Base-by-base conservation (phyloP, 139 green algal genomes). In the Picochlorum sp. region DNA sequence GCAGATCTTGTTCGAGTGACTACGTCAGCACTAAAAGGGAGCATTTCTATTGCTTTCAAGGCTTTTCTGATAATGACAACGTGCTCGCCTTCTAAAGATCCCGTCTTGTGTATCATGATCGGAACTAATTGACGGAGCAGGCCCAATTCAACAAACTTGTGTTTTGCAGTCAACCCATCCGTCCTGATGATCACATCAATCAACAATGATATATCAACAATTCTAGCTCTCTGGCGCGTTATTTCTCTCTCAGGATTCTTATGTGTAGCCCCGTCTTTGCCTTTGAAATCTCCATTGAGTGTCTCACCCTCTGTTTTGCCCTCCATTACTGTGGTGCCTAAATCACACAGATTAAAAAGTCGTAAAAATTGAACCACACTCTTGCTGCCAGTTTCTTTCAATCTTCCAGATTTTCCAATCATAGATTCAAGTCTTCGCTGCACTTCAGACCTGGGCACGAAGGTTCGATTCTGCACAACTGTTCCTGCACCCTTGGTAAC, bases 281-380 rank as follows among this genome's bases (percentile, higher is more conserved):
- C 28, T 58, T 69, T 49, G 10, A 21, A n/a, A 20, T 56, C 62
- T 46, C 38, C 56, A 24, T 46, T 21, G n/a, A 30, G 26, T 9
- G 14, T 62, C 26, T 24, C 26, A 5, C 15, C 28, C 26, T 16
- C 26, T 20, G 15, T 47, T 14, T 21, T 32, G 34, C 13, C n/a
- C 45, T 63, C 65, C 32, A 56, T 49, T 11, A 68, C 54, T 18
- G 72, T 66, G 64, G 74, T 66, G 11, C 72, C 81, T 18, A 95
- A 82, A 72, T 96, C 89, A 62, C 87, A 95, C 13, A 96, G 73
- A 77, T 96, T 96, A 82, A 96, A 96, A 66, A 96, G 78, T 41
- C 89, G 85, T 54, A 95, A 78, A 52, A 81, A 37, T 15, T 59
- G 50, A 11, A 71, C 45, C n/a, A 79, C 57, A 41, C 49, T 62